A percentile compares a stretch with the other conserved stretches of the same genome.
Conservation (phyloP, 2,329 filamentous ascomycete species). For the Tolypocladium ovalisporum region DNA sequence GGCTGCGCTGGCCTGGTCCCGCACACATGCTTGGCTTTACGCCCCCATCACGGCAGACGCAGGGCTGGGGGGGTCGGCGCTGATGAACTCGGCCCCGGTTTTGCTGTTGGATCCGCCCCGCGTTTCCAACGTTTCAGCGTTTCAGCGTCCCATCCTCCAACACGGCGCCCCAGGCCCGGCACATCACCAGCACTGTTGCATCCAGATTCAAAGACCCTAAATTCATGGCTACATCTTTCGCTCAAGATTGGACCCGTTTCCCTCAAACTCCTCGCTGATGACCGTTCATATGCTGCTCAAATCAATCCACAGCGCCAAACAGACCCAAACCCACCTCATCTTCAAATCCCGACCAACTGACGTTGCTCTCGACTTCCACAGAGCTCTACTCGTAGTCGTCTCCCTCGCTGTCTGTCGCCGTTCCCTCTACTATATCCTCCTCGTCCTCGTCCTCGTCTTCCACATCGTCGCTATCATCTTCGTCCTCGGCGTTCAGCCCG, state of each 20-base stretch:
- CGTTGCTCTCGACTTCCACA: neutral
- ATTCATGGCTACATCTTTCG: neutral
- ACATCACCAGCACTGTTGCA: neutral
- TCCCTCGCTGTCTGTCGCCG: constrained; percentile 37
- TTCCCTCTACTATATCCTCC: constrained; percentile 35
- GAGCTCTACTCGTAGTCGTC: constrained; percentile 26
- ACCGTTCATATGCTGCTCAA: neutral
- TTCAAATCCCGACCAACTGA: neutral
- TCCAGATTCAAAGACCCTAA: neutral
- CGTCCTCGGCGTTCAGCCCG: constrained; percentile 51
- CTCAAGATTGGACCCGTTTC: neutral
- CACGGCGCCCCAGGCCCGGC: neutral
- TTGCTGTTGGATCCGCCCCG: too few relatives aligned
- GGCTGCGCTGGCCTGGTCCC: neutral
- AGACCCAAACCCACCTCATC: neutral
- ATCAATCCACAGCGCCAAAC: constrained; percentile 1
- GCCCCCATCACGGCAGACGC: too few relatives aligned
- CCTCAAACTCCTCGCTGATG: constrained; percentile 5
- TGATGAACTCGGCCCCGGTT: too few relatives aligned
- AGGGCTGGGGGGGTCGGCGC: too few relatives aligned
- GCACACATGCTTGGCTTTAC: too few relatives aligned
- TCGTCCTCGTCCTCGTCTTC: constrained; percentile 36
- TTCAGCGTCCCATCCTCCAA: neutral
- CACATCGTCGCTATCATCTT: constrained; percentile 41
- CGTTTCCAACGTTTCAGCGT: too few relatives aligned